Conservation (phyloP, 768 basidiomycete species). For the Coprinopsis cinerea region DNA sequence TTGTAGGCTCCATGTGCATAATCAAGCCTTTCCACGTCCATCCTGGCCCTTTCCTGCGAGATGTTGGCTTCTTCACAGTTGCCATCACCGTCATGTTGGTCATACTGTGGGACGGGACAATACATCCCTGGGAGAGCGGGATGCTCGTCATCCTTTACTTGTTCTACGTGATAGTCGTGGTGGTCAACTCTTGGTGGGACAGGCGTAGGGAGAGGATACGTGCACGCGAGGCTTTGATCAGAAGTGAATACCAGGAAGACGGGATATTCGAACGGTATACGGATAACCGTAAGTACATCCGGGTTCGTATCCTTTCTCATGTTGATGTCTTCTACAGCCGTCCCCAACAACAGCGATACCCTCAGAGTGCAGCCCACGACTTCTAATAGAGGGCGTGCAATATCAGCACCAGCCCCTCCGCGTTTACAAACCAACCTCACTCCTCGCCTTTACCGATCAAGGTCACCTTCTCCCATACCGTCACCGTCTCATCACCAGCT, state of each 20-base stretch:
- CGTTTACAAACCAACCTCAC: constrained; percentile 34
- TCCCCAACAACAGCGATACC: constrained; percentile 17
- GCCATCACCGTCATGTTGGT: constrained; percentile 72
- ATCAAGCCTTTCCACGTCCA: constrained; percentile 91
- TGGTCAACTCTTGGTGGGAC: constrained; percentile 74
- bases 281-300: constrained; percentile 49
- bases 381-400: constrained; percentile 34
- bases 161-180: constrained; percentile 71
- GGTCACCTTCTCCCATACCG: constrained; percentile 45
- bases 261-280: constrained; percentile 44
- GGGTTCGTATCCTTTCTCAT: constrained; percentile 9
- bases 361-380: constrained; percentile 27
- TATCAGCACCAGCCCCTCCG: constrained; percentile 30
- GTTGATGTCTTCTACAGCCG: constrained; percentile 11
- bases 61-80: constrained; percentile 90
- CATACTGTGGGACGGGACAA: constrained; percentile 71
- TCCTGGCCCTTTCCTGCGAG: constrained; percentile 77
- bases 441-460: constrained; percentile 30
- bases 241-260: constrained; percentile 53
- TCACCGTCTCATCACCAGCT: constrained; percentile 39
- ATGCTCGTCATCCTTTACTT: constrained; percentile 69
- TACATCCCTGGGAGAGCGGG: constrained; percentile 68
- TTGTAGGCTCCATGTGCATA: constrained; percentile 97
- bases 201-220: constrained; percentile 44
- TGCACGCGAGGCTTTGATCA: constrained; percentile 43